A percentile compares a stretch with the other conserved stretches of the same genome.
These are phyloP conservation scores for Coffea humblotiana DNA, from an alignment of 305 asterid species.

Conservation along the genomic window DNA sequence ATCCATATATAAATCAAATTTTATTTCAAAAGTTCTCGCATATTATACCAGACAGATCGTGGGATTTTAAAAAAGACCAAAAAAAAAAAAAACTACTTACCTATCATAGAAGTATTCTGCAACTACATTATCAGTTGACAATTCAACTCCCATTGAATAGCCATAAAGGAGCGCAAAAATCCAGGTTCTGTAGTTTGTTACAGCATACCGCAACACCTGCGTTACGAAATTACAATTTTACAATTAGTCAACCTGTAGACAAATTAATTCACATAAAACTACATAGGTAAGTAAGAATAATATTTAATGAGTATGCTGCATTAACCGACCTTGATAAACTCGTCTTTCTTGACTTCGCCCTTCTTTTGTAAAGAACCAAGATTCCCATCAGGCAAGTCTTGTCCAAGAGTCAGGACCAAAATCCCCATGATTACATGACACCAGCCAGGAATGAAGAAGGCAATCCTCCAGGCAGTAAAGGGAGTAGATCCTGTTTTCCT, in stretches of 20 bases:
- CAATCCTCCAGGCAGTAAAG: conserved; percentile 33
- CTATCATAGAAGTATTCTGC: conserved; percentile 29
- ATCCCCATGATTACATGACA: conserved; percentile 31
- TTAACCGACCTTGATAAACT: conserved; percentile 18
- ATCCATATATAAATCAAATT: background rate
- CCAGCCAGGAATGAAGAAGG: conserved; percentile 29
- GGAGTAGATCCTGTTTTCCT: conserved; percentile 17
- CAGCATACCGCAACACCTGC: conserved; percentile 23
- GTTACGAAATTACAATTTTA: background rate
- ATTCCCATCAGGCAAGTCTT: conserved; percentile 37
- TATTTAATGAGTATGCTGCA: too few species aligned
- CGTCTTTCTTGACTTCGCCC: conserved; percentile 21
- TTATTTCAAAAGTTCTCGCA: background rate
- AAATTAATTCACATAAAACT: background rate
- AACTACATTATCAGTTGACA: conserved; percentile 22
- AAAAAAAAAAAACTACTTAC: background rate
- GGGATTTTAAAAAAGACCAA: too few species aligned
- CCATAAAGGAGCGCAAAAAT: conserved; percentile 28
- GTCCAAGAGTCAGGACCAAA: conserved; percentile 28
- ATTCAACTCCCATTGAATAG: conserved; percentile 29
- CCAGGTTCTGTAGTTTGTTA: conserved; percentile 33
- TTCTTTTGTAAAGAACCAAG: conserved; percentile 21
- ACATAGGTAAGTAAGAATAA: background rate
- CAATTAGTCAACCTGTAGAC: background rate
- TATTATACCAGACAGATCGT: background rate